These are phyloP conservation scores for Poterioochromonas sp. DNA, from an alignment of 352 stramenopile species.

Conservation along the genomic window DNA sequence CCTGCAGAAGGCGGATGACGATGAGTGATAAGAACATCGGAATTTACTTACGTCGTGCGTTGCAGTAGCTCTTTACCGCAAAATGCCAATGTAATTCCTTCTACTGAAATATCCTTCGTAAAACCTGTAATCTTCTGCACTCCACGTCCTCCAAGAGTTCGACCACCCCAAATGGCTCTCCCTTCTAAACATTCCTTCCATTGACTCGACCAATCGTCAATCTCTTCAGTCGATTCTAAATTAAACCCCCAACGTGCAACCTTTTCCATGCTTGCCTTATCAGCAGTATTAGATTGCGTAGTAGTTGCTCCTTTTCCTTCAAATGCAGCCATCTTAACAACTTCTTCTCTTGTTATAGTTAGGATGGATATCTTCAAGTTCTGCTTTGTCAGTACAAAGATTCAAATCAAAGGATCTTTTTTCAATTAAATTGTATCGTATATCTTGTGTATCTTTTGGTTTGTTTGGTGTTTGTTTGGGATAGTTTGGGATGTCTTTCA, in stretches of 20 bases:
- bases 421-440: too few species aligned
- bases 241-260: conserved; percentile 10
- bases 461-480: too few species aligned
- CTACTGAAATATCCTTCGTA: background rate
- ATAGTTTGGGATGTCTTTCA: too few species aligned
- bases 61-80: conserved; percentile 2
- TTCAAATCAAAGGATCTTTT: too few species aligned
- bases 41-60: background rate
- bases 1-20: background rate
- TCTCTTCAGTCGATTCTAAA: background rate
- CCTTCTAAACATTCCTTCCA: background rate
- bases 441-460: too few species aligned
- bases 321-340: too few species aligned
- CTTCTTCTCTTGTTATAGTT: too few species aligned
- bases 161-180: background rate
- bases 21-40: background rate
- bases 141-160: background rate
- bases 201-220: conserved; percentile 3
- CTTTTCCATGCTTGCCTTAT: background rate
- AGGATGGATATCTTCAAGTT: too few species aligned
- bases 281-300: background rate
- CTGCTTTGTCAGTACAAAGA: too few species aligned
- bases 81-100: conserved; percentile 19
- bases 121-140: background rate
- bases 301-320: background rate